These are phyloP conservation scores for Arthrobotrys entomopaga DNA, from an alignment of 2,329 filamentous ascomycete genomes.

Conservation along the genomic window DNA sequence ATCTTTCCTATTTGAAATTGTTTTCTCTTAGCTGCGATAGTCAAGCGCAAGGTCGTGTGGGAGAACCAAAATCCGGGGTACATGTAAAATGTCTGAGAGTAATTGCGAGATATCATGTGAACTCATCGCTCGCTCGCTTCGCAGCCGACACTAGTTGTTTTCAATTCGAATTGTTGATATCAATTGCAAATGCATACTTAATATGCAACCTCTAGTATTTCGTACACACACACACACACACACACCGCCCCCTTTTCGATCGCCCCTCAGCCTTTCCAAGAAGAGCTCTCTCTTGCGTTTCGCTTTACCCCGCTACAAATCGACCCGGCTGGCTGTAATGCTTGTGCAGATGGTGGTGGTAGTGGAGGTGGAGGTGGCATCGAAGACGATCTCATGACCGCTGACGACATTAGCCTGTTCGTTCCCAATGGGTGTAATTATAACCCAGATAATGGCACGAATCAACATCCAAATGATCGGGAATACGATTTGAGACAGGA, in stretches of 20 bases:
- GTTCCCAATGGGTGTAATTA: too few relatives aligned
- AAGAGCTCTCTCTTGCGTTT: slow-evolving; percentile 5
- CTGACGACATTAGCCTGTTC: slow-evolving; percentile 14
- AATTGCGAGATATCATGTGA: too few relatives aligned
- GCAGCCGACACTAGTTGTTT: neutral
- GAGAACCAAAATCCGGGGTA: slow-evolving; percentile 1
- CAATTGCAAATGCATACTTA: too few relatives aligned
- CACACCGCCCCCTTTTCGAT: neutral
- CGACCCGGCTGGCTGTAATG: too few relatives aligned
- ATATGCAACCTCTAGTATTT: too few relatives aligned
- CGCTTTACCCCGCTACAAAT: too few relatives aligned
- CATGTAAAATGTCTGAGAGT: neutral
- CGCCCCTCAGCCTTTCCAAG: neutral
- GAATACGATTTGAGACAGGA: neutral
- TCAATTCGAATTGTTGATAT: too few relatives aligned
- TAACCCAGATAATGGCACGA: neutral
- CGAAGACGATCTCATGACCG: slow-evolving; percentile 12
- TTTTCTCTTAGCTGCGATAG: too few relatives aligned
- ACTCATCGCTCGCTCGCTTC: neutral
- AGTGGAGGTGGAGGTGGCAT: too few relatives aligned
- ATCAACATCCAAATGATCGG: slow-evolving; percentile 3
- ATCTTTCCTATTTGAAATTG: neutral
- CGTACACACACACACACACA: neutral
- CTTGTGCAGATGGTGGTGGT: too few relatives aligned
- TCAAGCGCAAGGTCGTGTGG: neutral